Evolutionary conservation across 2,329 filamentous ascomycete species (phyloP).

Genomic region (Phaeosphaeria sp.): DNA sequence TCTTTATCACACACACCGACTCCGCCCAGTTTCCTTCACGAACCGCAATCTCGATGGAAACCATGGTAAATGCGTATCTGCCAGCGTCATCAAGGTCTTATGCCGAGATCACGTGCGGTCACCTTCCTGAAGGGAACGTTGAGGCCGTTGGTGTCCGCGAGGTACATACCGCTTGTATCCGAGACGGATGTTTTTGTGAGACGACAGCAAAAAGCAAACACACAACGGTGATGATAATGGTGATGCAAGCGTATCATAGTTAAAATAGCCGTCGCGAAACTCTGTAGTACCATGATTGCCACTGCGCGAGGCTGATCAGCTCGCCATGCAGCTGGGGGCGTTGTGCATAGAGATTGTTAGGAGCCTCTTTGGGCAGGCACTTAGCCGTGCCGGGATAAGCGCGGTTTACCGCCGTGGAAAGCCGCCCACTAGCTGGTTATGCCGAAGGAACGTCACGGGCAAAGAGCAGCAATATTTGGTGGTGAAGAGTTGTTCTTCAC

Average conservation of each 20-base stretch:
- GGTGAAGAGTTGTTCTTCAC: neutral
- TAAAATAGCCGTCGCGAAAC: neutral
- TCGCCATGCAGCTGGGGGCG: conserved; percentile 1
- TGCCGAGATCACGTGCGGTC: conserved; percentile 36
- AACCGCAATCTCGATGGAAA: conserved; percentile 25
- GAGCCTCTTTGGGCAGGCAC: conserved; percentile 3
- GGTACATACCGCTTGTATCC: conserved; percentile 28
- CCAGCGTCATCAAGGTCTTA: conserved; percentile 30
- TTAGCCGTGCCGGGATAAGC: conserved; percentile 10
- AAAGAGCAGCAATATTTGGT: neutral
- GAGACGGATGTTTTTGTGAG: conserved; percentile 1
- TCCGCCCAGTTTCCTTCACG: conserved; percentile 26
- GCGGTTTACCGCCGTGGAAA: conserved; percentile 16
- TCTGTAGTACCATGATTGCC: neutral
- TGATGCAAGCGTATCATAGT: neutral
- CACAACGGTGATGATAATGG: neutral
- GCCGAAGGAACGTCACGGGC: conserved; percentile 19
- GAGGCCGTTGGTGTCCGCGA: conserved; percentile 28
- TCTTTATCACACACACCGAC: conserved; percentile 24
- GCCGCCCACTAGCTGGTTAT: conserved; percentile 17
- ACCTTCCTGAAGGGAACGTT: conserved; percentile 19
- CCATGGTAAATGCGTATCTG: conserved; percentile 19
- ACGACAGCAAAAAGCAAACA: neutral
- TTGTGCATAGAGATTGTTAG: conserved; percentile 2
- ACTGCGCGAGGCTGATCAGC: conserved; percentile 1